A percentile compares a stretch with the other conserved stretches of the same genome.
Conservation (phyloP, 257 asterid genomes). For the Asclepias syriaca region DNA sequence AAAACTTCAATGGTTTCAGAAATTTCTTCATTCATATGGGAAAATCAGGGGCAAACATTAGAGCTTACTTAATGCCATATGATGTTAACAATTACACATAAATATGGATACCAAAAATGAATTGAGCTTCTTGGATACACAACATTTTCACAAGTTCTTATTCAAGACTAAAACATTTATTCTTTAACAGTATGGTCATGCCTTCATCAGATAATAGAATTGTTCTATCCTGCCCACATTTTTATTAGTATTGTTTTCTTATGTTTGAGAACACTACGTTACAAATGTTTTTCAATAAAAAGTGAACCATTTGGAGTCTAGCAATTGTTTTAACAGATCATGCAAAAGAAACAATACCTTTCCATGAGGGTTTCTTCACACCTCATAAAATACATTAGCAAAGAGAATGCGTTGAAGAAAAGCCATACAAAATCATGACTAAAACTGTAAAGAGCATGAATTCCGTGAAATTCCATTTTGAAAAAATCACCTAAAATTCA, state of each 20-base stretch:
- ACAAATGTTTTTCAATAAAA: neutral
- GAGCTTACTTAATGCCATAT: constrained; percentile 1
- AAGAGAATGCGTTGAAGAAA: neutral
- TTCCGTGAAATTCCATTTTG: neutral
- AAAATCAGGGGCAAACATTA: neutral
- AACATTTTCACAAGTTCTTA: neutral
- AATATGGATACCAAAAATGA: neutral
- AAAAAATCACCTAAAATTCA: neutral
- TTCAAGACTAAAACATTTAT: neutral
- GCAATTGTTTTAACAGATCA: neutral
- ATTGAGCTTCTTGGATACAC: neutral
- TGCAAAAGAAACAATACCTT: neutral
- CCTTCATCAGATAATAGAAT: neutral
- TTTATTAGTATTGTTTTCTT: neutral
- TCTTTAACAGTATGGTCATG: neutral
- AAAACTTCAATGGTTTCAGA: neutral
- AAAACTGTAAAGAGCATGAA: neutral
- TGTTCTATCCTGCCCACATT: neutral
- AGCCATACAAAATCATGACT: neutral
- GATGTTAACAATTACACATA: neutral
- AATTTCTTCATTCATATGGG: neutral
- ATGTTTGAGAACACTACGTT: neutral
- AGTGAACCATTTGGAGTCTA: neutral
- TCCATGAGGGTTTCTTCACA: neutral
- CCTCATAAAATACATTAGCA: neutral